A percentile compares a stretch with the other conserved stretches of the same genome.
Evolutionary conservation across 139 green algal genomes (phyloP).

Genomic region (Spirogloea muscicola): DNA sequence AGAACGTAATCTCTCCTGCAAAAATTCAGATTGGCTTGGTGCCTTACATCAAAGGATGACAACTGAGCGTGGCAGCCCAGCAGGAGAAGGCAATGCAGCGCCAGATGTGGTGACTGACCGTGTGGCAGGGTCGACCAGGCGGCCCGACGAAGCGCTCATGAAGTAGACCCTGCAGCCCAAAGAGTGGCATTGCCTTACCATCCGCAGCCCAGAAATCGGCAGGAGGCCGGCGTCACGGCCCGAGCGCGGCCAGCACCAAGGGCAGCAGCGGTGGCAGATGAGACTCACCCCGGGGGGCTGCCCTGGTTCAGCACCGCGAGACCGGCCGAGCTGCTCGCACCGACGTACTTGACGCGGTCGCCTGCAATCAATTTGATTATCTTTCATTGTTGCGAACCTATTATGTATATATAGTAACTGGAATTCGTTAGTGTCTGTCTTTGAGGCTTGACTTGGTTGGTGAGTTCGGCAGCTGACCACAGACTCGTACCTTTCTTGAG

Average conservation of each 20-base stretch:
- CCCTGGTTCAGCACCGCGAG: neutral
- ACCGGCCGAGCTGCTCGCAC: neutral
- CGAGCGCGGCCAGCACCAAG: neutral
- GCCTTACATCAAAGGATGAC: neutral
- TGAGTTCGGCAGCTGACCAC: neutral
- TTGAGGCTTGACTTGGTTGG: neutral
- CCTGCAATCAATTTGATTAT: neutral
- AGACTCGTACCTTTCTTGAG: neutral
- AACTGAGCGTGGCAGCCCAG: neutral
- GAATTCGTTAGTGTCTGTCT: neutral
- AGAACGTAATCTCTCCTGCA: neutral
- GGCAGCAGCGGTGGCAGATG: neutral
- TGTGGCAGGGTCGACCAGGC: too few species aligned
- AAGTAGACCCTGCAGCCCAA: too few species aligned
- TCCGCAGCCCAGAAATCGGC: too few species aligned
- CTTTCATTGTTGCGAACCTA: neutral
- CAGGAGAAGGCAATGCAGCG: neutral
- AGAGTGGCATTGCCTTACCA: too few species aligned
- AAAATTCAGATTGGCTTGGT: neutral
- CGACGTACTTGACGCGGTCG: constrained; percentile 10
- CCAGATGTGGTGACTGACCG: neutral
- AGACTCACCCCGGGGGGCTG: neutral
- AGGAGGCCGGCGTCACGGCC: too few species aligned
- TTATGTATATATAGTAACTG: neutral
- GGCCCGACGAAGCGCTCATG: too few species aligned